Evolutionary conservation across 2,329 filamentous ascomycete species (phyloP), one percentile per base, ranked within the genome.

Genomic region (Sporothrix pallida): DNA sequence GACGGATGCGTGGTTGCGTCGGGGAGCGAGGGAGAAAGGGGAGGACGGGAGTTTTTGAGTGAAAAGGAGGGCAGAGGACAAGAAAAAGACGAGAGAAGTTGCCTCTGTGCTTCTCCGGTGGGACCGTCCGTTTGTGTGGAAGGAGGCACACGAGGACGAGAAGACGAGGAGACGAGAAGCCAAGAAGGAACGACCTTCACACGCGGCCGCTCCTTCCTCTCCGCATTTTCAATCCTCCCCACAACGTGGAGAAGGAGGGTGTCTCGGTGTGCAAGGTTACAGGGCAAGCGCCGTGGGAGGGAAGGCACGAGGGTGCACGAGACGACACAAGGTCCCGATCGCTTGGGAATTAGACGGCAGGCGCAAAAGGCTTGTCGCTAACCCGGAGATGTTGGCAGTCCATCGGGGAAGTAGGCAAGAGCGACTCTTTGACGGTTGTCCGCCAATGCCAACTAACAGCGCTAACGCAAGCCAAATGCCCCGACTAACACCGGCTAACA

Each of bases 11-110:
- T 48, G 42, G 2, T 48, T 54, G 65, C 65, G 44, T 69, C 65
- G 65, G 65, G 65, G 65, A 69, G 44, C 7, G 60, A 44, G 60
- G 60, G 37, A 63, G 56, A 17, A 44, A 50, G 23, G 37, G 65
- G 65, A 26, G 42, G 26, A 37, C 48, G 48, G 26, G 67, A 69
- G 67, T 31, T 69, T 69, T 69, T 54, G 48, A 69, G 67, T 54
- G 48, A 26, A 5, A 17, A 9, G 20, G 44, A 13, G 20, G 20
- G 17, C 6, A 20, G 31, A 48, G n/a, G 9, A 17, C 0, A 48
- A 15, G 13, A 7, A n/a, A 10, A 6, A 4, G 42, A 48, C 7
- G 62, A 2, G 17, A 15, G 6, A 23, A 67, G 3, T 13, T 48
- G 44, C 31, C 37, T 26, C 44, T 3, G 69, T 50, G 46, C 31